A percentile compares a stretch with the other conserved stretches of the same genome.
These are phyloP conservation scores for Fusarium sp. DNA, from an alignment of 2,329 filamentous ascomycete genomes.

Conservation along the genomic window DNA sequence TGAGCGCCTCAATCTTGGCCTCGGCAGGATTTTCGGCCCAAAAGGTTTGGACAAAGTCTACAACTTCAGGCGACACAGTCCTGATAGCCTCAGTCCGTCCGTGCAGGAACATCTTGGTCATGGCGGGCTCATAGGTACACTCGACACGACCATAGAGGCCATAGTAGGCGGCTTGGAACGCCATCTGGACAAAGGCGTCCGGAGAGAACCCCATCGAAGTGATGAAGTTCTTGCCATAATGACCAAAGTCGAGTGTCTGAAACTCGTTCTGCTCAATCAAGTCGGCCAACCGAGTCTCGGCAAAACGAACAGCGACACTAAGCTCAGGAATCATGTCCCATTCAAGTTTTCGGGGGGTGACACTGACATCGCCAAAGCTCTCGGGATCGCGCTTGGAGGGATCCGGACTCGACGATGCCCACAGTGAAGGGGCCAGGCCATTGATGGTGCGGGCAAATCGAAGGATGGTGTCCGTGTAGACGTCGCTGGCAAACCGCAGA, in stretches of 20 bases:
- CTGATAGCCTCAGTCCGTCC: slow-evolving; percentile 94
- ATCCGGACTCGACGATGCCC: slow-evolving; percentile 90
- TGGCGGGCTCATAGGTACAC: slow-evolving; percentile 96
- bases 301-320: slow-evolving; percentile 89
- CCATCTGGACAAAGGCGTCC: slow-evolving; percentile 98
- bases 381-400: slow-evolving; percentile 90
- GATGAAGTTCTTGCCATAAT: slow-evolving; percentile 97
- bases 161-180: slow-evolving; percentile 97
- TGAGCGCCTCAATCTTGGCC: slow-evolving; percentile 85
- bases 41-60: slow-evolving; percentile 92
- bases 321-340: slow-evolving; percentile 98
- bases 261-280: slow-evolving; percentile 98
- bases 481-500: slow-evolving; percentile 91
- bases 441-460: slow-evolving; percentile 96
- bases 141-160: slow-evolving; percentile 93
- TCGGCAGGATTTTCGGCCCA: slow-evolving; percentile 89
- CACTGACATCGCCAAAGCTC: slow-evolving; percentile 92
- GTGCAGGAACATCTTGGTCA: slow-evolving; percentile 95
- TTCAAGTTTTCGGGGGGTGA: slow-evolving; percentile 93
- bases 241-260: slow-evolving; percentile 84
- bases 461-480: slow-evolving; percentile 97
- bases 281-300: slow-evolving; percentile 92
- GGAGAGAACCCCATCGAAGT: slow-evolving; percentile 97
- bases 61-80: slow-evolving; percentile 81
- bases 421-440: slow-evolving; percentile 87